Base-by-base conservation (phyloP, 495 filamentous ascomycete genomes). In the Beverwykella pulmonaria region DNA sequence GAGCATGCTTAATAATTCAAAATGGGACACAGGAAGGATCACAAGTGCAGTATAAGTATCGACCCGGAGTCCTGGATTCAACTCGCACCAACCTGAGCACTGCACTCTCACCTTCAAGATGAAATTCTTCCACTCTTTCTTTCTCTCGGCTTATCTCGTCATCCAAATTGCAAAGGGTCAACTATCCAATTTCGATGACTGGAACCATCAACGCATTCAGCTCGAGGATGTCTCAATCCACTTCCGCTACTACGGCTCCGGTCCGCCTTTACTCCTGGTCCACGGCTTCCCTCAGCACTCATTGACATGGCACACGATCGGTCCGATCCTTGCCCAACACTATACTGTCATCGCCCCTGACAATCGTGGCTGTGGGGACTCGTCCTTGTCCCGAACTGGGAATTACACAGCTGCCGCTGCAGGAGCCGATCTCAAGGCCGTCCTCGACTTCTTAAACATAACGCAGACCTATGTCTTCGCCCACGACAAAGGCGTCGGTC, bases 301-400 rank as follows among this genome's bases (percentile, higher is more conserved):
- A 34, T 60, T 81, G 72, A 80, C 81, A 26, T 86, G 83, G 75
- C 82, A 81, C 73, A 78, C 75, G 54, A 80, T 87, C 68, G 83
- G 83, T 6, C 85, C 83, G 12, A 81, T 86, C 57, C 78, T 86
- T 32, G 77, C 82, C 6, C 80, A 86, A 70, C 82, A 84, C 72
- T 84, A 84, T 58, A 80, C 75, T 10, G 77, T 78, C 61, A 79
- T 80, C 55, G 77, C 76, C 0, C 73, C 76, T 0, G 79, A 79
- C 65, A 75, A 74, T 65, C 79, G 77, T 53, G 77, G 77, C 52
- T 67, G 65, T 32, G 79, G 79, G 52, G 75, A 79, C 62, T 76
- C 74, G 29, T 70, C 72, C 14, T 61, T 80, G 14, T 70, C 77
- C 2, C 57, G 63, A 15, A 62, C 75, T 63, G 68, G 65, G 9